Conservation (phyloP, 352 stramenopile species). For the Hyaloperonospora arabidopsidis region DNA sequence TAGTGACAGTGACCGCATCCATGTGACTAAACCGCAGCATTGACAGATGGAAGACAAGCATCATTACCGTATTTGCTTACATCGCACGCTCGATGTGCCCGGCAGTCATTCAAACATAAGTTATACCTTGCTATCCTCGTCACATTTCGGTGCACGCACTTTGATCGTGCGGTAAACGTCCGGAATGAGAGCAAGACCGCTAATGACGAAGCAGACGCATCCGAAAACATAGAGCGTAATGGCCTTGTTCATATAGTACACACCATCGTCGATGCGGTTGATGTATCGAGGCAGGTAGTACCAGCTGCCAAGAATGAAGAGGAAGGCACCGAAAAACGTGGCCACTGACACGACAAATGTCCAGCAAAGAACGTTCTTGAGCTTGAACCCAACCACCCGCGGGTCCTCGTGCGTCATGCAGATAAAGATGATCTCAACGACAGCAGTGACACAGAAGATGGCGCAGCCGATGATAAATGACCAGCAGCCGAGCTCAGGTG, state of each 20-base stretch:
- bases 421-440: constrained; percentile 63
- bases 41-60: no score
- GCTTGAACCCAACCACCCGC: constrained; percentile 34
- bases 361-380: constrained; percentile 55
- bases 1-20: no score
- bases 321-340: constrained; percentile 55
- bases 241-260: constrained; percentile 65
- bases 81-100: no score
- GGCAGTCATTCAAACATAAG: constrained; percentile 1
- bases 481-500: constrained; percentile 61
- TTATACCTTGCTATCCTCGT: constrained; percentile 25
- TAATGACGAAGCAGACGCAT: constrained; percentile 76
- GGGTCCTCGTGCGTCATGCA: constrained; percentile 50
- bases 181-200: constrained; percentile 47
- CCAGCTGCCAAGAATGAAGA: constrained; percentile 74
- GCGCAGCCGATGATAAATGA: constrained; percentile 66
- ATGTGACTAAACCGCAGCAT: no score
- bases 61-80: no score
- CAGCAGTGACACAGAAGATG: constrained; percentile 48
- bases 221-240: constrained; percentile 70
- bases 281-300: constrained; percentile 79
- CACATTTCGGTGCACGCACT: constrained; percentile 9
- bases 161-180: constrained; percentile 45
- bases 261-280: constrained; percentile 43
- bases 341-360: constrained; percentile 35